Evolutionary conservation across 257 asterid genomes (phyloP).

Genomic region (Solanum megistacrolobum): DNA sequence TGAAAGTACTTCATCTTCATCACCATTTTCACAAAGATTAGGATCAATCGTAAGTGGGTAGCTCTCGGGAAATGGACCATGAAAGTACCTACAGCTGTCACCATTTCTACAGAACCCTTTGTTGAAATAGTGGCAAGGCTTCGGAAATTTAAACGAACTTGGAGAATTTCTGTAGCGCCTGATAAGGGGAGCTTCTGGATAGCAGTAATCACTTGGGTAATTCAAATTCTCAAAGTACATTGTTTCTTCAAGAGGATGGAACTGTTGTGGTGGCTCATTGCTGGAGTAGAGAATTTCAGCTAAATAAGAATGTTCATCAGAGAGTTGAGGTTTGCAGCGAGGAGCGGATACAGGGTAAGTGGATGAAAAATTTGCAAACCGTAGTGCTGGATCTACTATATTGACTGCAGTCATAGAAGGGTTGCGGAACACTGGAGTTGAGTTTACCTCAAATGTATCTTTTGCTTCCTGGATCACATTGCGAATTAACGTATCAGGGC

Average conservation of each 20-base stretch:
- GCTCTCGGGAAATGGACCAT: constrained; percentile 32
- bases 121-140: constrained; percentile 66
- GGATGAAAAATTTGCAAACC: constrained; percentile 20
- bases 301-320: constrained; percentile 14
- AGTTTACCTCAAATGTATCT: constrained; percentile 18
- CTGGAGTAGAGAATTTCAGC: constrained; percentile 24
- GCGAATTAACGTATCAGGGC: constrained; percentile 56
- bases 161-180: constrained; percentile 27
- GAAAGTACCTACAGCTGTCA: constrained; percentile 61
- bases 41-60: constrained; percentile 25
- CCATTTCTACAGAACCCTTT: constrained; percentile 90
- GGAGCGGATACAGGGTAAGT: constrained; percentile 25
- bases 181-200: constrained; percentile 30
- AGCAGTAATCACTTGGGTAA: constrained; percentile 23
- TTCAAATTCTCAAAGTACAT: constrained; percentile 9
- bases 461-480: constrained; percentile 43
- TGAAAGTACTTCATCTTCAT: constrained; percentile 41
- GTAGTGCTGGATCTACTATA: constrained; percentile 29
- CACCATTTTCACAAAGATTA: constrained; percentile 22
- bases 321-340: constrained; percentile 29
- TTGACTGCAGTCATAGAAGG: constrained; percentile 32
- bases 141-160: constrained; percentile 28
- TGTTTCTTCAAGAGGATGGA: constrained; percentile 23
- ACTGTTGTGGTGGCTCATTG: constrained; percentile 14
- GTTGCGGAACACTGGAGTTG: constrained; percentile 28